Evolutionary conservation across 139 green algal genomes (phyloP), one percentile per base, ranked within the genome.

Genomic region (Chlamydomonas incerta): DNA sequence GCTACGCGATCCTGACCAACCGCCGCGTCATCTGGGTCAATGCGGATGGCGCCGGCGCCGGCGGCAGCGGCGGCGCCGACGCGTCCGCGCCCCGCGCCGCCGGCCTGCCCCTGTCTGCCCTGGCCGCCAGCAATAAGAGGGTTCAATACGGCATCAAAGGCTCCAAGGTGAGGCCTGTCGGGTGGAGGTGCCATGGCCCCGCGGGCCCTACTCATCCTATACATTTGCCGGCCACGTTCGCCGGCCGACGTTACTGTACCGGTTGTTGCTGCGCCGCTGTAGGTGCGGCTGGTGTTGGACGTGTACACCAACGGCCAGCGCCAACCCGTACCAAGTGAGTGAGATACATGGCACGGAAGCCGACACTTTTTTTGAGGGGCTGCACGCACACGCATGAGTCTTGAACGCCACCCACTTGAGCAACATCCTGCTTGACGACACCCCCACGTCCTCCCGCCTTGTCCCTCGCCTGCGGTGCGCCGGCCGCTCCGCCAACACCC

Each of bases 21-120:
- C 90, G 91, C 26, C 87, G 90, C 10, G 21, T 94, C 18, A 72
- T 94, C 15, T 95, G 93, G 91, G 87, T 95, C 0, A n/a, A 74
- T 9, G 63, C 63, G 8, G 90, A 91, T 8, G 60, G 14, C 0
- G 68, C 87, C 9, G 14, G 23, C 24, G 35, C 60, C 37, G 29
- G 24, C 0, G n/a, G 52, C 72, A 26, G 3, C 47, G 20, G 72
- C 86, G 10, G 68, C 1, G 72, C 83, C 3, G 46, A 58, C 21
- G 60, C 74, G 13, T 33, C 11, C 0, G 41, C 87, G 15, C 82
- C 80, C 9, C 68, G 74, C 9, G 87, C 86, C 26, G 87, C 85
- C 66, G 62, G 37, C 33, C 50, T 94, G 84, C 88, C 84, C 9
- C 65, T 93, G 21, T 35, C 58, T 9, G 29, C 77, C 11, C 63